Conservation (phyloP, 805 yeast species). For the Starmera caribaea region DNA sequence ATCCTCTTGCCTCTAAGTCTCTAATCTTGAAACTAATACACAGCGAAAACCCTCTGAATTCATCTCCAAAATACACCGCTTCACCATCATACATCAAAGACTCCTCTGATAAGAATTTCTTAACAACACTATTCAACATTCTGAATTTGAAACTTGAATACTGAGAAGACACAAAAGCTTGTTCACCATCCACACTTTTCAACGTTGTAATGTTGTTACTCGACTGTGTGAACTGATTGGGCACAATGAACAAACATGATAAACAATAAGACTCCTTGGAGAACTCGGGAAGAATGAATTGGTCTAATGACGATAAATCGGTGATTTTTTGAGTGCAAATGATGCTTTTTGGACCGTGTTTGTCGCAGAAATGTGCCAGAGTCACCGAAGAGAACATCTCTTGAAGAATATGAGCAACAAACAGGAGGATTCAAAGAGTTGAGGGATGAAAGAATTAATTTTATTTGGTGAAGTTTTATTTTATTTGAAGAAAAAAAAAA, state of each 20-base stretch:
- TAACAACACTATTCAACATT: constrained; percentile 46
- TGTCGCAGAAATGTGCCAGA: constrained; percentile 69
- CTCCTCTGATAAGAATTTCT: constrained; percentile 60
- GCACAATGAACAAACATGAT: constrained; percentile 49
- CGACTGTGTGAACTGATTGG: constrained; percentile 19
- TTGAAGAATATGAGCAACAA: no score
- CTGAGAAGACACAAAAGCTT: constrained; percentile 43
- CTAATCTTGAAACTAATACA: constrained; percentile 50
- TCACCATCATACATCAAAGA: constrained; percentile 47
- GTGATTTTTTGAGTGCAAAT: constrained; percentile 46
- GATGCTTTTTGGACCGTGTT: constrained; percentile 63
- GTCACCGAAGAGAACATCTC: constrained; percentile 37
- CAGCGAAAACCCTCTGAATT: constrained; percentile 48
- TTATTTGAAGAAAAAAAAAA: no score
- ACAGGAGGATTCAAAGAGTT: no score
- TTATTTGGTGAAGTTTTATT: no score
- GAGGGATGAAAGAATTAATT: no score
- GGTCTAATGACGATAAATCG: constrained; percentile 5
- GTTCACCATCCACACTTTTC: constrained; percentile 11
- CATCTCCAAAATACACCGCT: constrained; percentile 59
- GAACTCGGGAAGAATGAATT: constrained; percentile 27
- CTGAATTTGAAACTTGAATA: constrained; percentile 49
- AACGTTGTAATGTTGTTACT: constrained; percentile 20
- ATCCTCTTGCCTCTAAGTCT: constrained; percentile 63
- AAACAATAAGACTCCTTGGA: constrained; percentile 43